Evolutionary conservation across 2,329 filamentous ascomycete genomes (phyloP), one percentile per base, ranked within the genome.

Genomic region (Penicillium vulpinum): DNA sequence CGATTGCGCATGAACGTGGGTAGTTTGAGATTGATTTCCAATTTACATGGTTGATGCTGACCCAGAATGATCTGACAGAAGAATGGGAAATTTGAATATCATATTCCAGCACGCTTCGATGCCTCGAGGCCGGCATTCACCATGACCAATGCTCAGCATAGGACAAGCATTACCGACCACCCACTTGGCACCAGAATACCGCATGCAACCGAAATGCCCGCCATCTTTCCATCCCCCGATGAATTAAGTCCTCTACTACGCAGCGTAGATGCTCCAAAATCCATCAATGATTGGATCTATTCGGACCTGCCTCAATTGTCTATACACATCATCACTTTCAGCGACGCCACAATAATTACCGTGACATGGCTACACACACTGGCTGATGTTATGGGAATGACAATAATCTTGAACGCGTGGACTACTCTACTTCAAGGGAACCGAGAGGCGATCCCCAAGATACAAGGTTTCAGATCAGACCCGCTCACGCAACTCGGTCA

Each of bases 1-100:
- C 46, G 46, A 28, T 24, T 49, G n/a, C 46, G 46, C 3, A n/a
- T 38, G 46, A 49, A 49, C 35, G 46, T 49, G 18, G 24, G 46
- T 38, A 2, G 26, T 31, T 21, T 31, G 10, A 44, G n/a, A 7
- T 13, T 8, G 13, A 26, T 7, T 3, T 24, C 39, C 2, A 5
- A 4, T n/a, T 44, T 11, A 11, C 9, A 15, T 5, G 2, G 9
- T 18, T 29, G 3, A 43, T 43, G 8, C 43, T 45, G 24, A 45
- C 28, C 11, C n/a, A 18, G 5, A 13, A 11, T 4, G 10, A 15
- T 21, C 9, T 18, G 2, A 15, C 9, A 49, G 46, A 15, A 10
- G 7, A 8, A 39, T 21, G 29, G 29, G 5, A 26, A 18, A 4
- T n/a, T 28, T 5, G 33, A 49, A 9, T 49, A 49, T 28, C 46